Evolutionary conservation across 345 rosid genomes (phyloP).

Genomic region (Corchorus olitorius): DNA sequence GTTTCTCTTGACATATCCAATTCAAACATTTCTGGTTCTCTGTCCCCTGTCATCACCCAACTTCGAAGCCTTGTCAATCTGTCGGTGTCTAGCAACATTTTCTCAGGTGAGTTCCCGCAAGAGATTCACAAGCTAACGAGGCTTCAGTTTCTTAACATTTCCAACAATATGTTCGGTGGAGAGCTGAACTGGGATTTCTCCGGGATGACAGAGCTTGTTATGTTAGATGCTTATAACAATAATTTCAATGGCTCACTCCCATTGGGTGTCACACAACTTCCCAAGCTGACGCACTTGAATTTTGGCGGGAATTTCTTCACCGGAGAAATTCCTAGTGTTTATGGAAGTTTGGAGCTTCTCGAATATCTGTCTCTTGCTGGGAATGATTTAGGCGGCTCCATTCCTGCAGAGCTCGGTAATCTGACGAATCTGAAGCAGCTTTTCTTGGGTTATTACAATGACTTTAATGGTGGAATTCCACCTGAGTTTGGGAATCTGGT

Average conservation of each 20-base stretch:
- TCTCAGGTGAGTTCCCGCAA: slow-evolving; percentile 53
- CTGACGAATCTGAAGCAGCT: slow-evolving; percentile 62
- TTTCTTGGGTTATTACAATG: slow-evolving; percentile 76
- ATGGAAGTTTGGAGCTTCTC: slow-evolving; percentile 57
- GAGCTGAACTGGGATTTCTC: slow-evolving; percentile 57
- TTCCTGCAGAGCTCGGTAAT: slow-evolving; percentile 74
- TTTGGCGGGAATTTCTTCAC: slow-evolving; percentile 86
- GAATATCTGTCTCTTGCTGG: slow-evolving; percentile 75
- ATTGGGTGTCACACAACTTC: slow-evolving; percentile 36
- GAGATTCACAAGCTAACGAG: slow-evolving; percentile 36
- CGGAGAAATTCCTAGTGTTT: slow-evolving; percentile 67
- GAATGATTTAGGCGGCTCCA: slow-evolving; percentile 70
- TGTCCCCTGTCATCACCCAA: slow-evolving; percentile 51
- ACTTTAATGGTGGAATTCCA: slow-evolving; percentile 75
- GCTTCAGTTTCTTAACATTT: slow-evolving; percentile 73
- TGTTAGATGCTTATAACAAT: slow-evolving; percentile 78
- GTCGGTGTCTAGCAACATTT: slow-evolving; percentile 50
- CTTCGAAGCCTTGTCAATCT: slow-evolving; percentile 42
- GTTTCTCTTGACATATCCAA: slow-evolving; percentile 55
- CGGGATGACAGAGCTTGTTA: slow-evolving; percentile 46
- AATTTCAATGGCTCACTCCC: slow-evolving; percentile 80
- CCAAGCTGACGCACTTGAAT: slow-evolving; percentile 58
- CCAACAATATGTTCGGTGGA: slow-evolving; percentile 66
- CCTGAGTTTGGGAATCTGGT: slow-evolving; percentile 56
- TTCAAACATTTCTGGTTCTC: slow-evolving; percentile 57